Conservation (phyloP, 306 rosid species). For the Cicer yamashitae region DNA sequence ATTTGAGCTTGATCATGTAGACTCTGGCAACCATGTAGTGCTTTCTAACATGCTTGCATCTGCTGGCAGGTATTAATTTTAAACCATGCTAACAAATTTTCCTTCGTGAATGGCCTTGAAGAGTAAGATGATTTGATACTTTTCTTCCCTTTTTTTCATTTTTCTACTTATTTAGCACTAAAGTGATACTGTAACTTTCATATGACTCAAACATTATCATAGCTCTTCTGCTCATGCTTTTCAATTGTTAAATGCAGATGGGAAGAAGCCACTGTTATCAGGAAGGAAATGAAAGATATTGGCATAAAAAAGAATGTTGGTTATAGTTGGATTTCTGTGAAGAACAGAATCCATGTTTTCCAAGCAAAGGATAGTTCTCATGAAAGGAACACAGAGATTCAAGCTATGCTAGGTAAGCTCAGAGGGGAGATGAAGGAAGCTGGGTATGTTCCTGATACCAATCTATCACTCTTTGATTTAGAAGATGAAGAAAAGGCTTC, state of each 20-base stretch:
- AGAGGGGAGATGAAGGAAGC: constrained; percentile 67
- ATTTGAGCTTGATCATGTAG: constrained; percentile 83
- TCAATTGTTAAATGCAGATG: constrained; percentile 62
- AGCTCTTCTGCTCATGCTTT: constrained; percentile 16
- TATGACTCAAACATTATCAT: constrained; percentile 23
- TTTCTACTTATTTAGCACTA: background rate
- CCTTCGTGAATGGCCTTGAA: background rate
- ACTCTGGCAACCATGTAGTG: constrained; percentile 89
- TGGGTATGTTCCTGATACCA: constrained; percentile 70
- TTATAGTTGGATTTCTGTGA: constrained; percentile 76
- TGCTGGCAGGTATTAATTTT: constrained; percentile 71
- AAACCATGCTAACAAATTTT: constrained; percentile 13
- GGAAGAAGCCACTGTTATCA: constrained; percentile 85
- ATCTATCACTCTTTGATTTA: constrained; percentile 73
- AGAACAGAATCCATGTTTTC: constrained; percentile 73
- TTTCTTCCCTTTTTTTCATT: background rate
- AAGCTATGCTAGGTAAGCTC: constrained; percentile 64
- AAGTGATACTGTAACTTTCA: background rate
- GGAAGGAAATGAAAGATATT: constrained; percentile 79
- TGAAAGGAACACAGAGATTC: constrained; percentile 72
- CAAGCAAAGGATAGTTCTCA: constrained; percentile 80
- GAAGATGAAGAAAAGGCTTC: constrained; percentile 79
- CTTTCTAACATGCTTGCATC: constrained; percentile 85
- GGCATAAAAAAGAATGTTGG: constrained; percentile 82
- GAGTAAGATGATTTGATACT: background rate